Percentiles rank a stretch among this genome's conserved stretches.
Conservation (phyloP, 2,329 filamentous ascomycete genomes). For the Phoma sp. region DNA sequence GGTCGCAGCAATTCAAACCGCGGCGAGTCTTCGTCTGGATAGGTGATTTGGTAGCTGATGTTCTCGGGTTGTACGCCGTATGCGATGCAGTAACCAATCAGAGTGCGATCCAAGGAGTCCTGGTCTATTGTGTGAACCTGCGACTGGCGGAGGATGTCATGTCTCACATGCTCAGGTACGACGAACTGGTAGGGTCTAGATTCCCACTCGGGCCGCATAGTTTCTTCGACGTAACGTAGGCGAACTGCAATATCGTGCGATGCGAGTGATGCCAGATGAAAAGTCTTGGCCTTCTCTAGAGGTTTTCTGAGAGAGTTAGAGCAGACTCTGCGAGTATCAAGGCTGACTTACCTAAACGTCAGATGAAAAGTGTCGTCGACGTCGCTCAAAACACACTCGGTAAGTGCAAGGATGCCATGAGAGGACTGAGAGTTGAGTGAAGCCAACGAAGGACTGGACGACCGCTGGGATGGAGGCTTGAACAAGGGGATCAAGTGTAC, state of each 20-base stretch:
- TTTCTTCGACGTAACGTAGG: constrained; percentile 66
- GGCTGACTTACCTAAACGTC: constrained; percentile 60
- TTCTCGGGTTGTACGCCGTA: constrained; percentile 72
- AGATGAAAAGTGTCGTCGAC: constrained; percentile 71
- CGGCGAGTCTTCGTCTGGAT: constrained; percentile 65
- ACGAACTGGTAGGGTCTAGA: constrained; percentile 67
- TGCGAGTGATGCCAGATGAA: constrained; percentile 69
- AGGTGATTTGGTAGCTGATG: constrained; percentile 55
- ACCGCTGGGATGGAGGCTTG: constrained; percentile 61
- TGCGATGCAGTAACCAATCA: constrained; percentile 72
- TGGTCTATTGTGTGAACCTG: constrained; percentile 64
- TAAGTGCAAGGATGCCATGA: constrained; percentile 69
- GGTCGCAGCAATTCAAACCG: constrained; percentile 69
- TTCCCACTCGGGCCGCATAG: constrained; percentile 69
- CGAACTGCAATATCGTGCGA: constrained; percentile 69
- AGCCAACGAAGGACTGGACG: constrained; percentile 61
- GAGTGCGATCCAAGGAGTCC: constrained; percentile 67
- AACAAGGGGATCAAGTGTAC: constrained; percentile 71
- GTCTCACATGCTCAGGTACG: constrained; percentile 59
- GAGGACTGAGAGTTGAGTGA: constrained; percentile 60
- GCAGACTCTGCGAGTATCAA: neutral
- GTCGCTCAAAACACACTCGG: constrained; percentile 64
- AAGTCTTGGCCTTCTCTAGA: constrained; percentile 59
- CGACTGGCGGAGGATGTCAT: constrained; percentile 42
- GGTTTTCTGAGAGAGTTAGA: constrained; percentile 54